phyloP scores from a whole-genome alignment of 2,329 filamentous ascomycete genomes.

The Orbilia quercus region DNA sequence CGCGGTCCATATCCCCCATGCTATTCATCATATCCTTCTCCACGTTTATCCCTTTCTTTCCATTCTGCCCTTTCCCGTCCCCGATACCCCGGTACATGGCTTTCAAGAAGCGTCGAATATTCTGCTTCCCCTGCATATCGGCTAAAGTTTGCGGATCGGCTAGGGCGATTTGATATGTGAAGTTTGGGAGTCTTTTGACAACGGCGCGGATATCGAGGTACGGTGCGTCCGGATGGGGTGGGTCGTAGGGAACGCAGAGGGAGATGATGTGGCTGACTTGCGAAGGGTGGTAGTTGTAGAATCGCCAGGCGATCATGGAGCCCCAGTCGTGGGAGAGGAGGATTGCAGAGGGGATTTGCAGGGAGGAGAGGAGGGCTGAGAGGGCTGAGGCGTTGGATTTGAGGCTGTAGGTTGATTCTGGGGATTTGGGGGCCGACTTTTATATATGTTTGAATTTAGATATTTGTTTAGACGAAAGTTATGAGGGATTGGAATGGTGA shows the following conservation, averaged over 20 bases:
- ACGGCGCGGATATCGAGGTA: constrained; percentile 67
- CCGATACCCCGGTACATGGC: constrained; percentile 74
- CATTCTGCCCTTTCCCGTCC: constrained; percentile 69
- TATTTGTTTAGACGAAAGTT: not conserved
- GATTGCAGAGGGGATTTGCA: constrained; percentile 72
- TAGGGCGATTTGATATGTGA: constrained; percentile 82
- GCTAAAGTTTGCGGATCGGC: constrained; percentile 74
- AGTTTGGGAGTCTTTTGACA: constrained; percentile 56
- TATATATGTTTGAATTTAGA: constrained; percentile 56
- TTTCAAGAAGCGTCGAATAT: constrained; percentile 76
- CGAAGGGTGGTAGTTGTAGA: constrained; percentile 77
- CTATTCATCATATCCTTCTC: constrained; percentile 74
- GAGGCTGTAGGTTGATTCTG: constrained; percentile 71
- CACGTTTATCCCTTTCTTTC: constrained; percentile 72
- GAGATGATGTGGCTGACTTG: constrained; percentile 80
- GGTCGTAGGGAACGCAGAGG: constrained; percentile 79
- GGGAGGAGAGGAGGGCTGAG: constrained; percentile 73
- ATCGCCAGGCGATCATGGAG: constrained; percentile 78
- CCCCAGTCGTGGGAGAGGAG: constrained; percentile 94
- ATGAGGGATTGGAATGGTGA: not conserved
- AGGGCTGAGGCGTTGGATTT: constrained; percentile 81
- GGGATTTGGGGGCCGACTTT: constrained; percentile 70
- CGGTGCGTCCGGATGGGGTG: constrained; percentile 65
- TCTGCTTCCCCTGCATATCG: constrained; percentile 69
- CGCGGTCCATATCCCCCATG: constrained; percentile 69